Conservation (phyloP, 1,284 basidiomycete species). For the Takashimella koratensis region DNA sequence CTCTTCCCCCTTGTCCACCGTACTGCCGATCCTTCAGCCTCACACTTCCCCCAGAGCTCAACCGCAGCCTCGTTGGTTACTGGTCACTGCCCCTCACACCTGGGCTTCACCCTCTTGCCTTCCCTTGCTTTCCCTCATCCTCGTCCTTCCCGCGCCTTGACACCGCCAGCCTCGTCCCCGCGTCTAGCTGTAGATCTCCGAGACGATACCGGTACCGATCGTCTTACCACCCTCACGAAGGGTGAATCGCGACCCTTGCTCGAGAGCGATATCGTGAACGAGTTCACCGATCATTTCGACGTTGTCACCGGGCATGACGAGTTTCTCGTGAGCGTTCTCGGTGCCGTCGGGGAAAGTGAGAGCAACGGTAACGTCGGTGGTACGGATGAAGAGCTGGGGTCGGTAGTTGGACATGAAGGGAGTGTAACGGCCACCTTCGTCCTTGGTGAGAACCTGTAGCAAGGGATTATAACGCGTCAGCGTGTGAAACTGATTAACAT, state of each 20-base stretch:
- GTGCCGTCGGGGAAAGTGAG: slow-evolving; percentile 81
- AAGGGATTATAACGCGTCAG: too few relatives aligned
- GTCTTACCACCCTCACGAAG: slow-evolving; percentile 96
- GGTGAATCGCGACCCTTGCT: slow-evolving; percentile 92
- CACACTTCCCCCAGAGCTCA: too few relatives aligned
- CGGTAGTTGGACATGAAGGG: slow-evolving; percentile 97
- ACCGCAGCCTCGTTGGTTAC: too few relatives aligned
- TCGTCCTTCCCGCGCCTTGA: background rate
- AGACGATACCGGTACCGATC: slow-evolving; percentile 84
- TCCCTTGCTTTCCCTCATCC: too few relatives aligned
- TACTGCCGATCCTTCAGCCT: too few relatives aligned
- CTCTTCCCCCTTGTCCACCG: too few relatives aligned
- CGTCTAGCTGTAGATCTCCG: slow-evolving; percentile 63
- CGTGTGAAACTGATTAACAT: too few relatives aligned
- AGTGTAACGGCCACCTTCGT: slow-evolving; percentile 96
- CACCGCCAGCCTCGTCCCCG: background rate
- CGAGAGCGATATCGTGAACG: slow-evolving; percentile 83
- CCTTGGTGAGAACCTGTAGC: slow-evolving; percentile 80
- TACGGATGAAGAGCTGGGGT: slow-evolving; percentile 94
- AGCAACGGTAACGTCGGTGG: slow-evolving; percentile 85
- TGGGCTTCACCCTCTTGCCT: background rate
- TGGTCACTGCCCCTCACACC: too few relatives aligned
- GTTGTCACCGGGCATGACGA: slow-evolving; percentile 99
- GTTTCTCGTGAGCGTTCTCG: slow-evolving; percentile 63
- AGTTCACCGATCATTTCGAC: slow-evolving; percentile 88